Base-by-base conservation (phyloP, 2,329 filamentous ascomycete species). In the Waltergamsia citrina region DNA sequence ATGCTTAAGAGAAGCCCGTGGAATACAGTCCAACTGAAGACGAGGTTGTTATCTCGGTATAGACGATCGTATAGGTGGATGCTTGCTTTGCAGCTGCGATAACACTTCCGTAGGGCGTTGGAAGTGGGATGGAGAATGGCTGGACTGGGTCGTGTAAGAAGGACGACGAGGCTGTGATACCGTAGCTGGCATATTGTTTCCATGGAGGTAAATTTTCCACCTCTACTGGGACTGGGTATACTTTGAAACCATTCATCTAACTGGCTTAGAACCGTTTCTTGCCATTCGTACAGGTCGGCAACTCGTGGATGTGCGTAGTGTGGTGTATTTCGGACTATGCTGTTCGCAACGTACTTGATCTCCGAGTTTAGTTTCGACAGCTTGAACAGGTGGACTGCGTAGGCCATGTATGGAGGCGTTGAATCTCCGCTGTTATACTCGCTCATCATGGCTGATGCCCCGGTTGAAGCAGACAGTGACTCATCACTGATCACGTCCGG, bases 341-440 rank as follows among this genome's bases (percentile, higher is more conserved):
- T 71, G 35, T 73, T 69, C 23, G 67, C 62, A 3, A 73, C 56
- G 31, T 71, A 72, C 47, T 73, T 73, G n/a, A 73, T 71, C 42
- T 74, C 69, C 0, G 70, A 73, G 36, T 71, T 74, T 6, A 72
- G 51, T 14, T 56, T 62, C 0, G 63, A 53, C 1, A 66, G 53
- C 31, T 49, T 57, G 44, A 72, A 71, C 0, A 72, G 46, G 32
- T 71, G 67, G 7, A 71, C 57, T 0, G 66, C 59, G 32, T 57
- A 65, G 1, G 54, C 45, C 43, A 67, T 61, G 3, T 32, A 12
- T 40, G 0, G 28, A 10, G 3, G 10, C 38, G 11, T 15, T 27
- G 24, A 21, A 17, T 7, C 29, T 14, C 17, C 14, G 29, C 3
- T 18, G 11, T 18, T 30, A 6, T 30, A 12, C 14, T 30, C 29